Evolutionary conservation across 495 filamentous ascomycete species (phyloP), one percentile per base, ranked within the genome.

Genomic region (Daldinia childiae): DNA sequence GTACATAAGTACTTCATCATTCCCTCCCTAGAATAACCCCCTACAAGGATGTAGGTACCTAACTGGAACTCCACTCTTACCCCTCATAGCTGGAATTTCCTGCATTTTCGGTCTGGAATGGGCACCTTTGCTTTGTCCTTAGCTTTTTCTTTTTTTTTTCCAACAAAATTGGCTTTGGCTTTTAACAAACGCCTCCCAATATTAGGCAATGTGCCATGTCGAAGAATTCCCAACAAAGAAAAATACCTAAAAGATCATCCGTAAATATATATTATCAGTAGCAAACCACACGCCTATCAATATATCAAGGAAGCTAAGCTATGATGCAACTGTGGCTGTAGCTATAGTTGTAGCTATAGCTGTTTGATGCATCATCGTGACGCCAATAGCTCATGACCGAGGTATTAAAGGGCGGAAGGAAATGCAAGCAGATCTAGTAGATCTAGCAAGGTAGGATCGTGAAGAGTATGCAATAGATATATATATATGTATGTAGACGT

Each of bases 41-140:
- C 8, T 30, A 15, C 24, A 54, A 30, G 50, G 12, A n/a, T n/a
- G n/a, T n/a, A n/a, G 14, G n/a, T 57, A 19, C 54, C 17, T 38
- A 17, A 12, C 32, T 11, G 12, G 14, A 30, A 21, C 26, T 52
- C 43, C 55, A 32, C 34, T 48, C 21, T 39, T 32, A 56, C 64
- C 64, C 55, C 57, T 61, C 64, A 62, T 43, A 36, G 34, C 17
- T 39, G n/a, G 29, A n/a, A n/a, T 54, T 17, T 30, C 24, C 21
- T 54, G 19, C 26, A 54, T 54, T n/a, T 54, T 30, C 38, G 43
- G 43, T 48, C 43, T 21, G 19, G 11, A 21, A 48, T 48, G 43
- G 19, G 36, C 36, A 56, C 9, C 51, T 64, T 41, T 27, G 36
- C 30, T n/a, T 34, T n/a, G 27, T 30, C 54, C 24, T 12, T 6